These are phyloP conservation scores for Tetrahymena borealis DNA, from an alignment of 73 alveolate genomes.

Conservation along the genomic window DNA sequence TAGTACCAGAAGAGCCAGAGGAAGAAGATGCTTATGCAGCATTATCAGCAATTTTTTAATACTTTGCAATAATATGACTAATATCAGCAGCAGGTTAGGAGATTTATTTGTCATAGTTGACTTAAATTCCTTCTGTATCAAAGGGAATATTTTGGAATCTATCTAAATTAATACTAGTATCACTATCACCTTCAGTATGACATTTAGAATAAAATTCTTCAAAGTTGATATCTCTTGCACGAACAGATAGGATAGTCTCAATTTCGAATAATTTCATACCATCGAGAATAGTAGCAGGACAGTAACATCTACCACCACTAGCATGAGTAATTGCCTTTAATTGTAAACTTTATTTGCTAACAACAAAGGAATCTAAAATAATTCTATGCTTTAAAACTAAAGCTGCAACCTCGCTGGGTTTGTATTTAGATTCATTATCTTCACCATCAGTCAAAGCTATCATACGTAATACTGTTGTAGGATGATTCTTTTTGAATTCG, in stretches of 20 bases:
- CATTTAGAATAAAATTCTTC: background rate
- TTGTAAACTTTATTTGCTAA: conserved; percentile 23
- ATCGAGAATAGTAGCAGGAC: conserved; percentile 25
- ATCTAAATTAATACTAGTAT: background rate
- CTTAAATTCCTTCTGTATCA: background rate
- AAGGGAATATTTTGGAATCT: background rate
- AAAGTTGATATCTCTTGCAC: conserved; percentile 13
- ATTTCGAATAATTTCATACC: conserved; percentile 43
- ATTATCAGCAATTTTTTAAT: background rate
- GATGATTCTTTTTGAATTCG: conserved; percentile 29
- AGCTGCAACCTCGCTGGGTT: conserved; percentile 6
- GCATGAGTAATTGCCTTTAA: conserved; percentile 46
- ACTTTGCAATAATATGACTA: background rate
- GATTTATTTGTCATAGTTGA: background rate
- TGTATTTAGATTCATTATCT: conserved; percentile 33
- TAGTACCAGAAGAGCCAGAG: background rate
- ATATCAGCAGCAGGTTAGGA: background rate
- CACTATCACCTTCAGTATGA: background rate
- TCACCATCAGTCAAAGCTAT: conserved; percentile 56
- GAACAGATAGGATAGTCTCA: conserved; percentile 33
- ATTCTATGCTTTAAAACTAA: conserved; percentile 18
- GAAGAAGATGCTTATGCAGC: background rate
- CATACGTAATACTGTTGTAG: conserved; percentile 45
- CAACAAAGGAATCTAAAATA: conserved; percentile 47
- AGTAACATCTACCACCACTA: conserved; percentile 44